Base-by-base conservation (phyloP, 2,329 filamentous ascomycete genomes). In the Aspergillus sp. region DNA sequence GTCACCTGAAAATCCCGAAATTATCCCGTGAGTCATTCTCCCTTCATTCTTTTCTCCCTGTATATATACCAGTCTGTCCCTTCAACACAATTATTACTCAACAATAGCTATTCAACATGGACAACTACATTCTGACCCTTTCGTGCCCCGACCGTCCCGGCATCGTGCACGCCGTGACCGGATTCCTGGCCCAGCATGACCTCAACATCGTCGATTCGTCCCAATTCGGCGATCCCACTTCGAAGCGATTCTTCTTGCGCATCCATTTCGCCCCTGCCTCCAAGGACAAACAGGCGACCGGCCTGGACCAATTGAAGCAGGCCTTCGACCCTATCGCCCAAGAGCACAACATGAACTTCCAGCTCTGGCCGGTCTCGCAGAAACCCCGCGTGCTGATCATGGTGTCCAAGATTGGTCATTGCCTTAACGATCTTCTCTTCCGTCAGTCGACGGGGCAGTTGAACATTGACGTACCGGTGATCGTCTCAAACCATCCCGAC, bases 401-500 rank as follows among this genome's bases (percentile, higher is more conserved):
- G 87, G 88, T 91, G 25, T 90, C 86, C 61, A 90, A 90, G 74
- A 90, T 89, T 60, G 88, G 87, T 7, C 87, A 91, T 74, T 91
- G 87, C 67, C 75, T 91, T 46, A 90, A 90, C 69, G 86, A 91
- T 69, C 74, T 93, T 43, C 78, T 93, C 33, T 93, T 89, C 81
- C 83, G 88, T 48, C 80, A 85, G 61, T 84, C 84, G 67, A 84
- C 83, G 15, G 81, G 81, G 41, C 86, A 90, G 70, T 75, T 93
- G 46, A 79, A 77, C 60, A 84, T 91, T 57, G 85, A 90, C 20
- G 76, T 90, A 45, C 85, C 86, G 3, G 67, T 90, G 56, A 86
- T 93, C 61, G 83, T 93, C 38, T 90, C 86, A 49, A 93, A 93
- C 73, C 88, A 93, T 69, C 74, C 83, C 4, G 87, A 90, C 39